Conservation (phyloP, 768 basidiomycete genomes). For the Pulveroboletus sp. region DNA sequence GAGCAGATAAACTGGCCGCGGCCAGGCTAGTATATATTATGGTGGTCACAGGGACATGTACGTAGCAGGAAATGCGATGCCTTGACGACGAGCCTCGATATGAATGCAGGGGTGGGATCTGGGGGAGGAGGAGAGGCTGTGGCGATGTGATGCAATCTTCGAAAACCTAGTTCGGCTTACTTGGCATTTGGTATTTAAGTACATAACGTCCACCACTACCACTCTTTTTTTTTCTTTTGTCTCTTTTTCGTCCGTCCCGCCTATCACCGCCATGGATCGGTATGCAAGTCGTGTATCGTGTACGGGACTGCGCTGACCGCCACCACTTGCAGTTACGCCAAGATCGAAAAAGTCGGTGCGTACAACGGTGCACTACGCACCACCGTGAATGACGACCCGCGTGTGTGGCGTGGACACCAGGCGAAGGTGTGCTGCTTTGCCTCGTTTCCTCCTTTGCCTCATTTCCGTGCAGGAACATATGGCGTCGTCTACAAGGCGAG, state of each 20-base stretch:
- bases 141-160: conserved; percentile 11
- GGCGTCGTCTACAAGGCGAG: conserved; percentile 98
- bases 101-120: not conserved
- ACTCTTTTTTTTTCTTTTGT: conserved; percentile 1
- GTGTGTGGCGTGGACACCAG: conserved; percentile 28
- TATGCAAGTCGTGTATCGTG: conserved; percentile 17
- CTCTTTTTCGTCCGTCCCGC: not conserved
- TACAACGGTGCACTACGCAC: conserved; percentile 26
- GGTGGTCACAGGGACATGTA: no score
- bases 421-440: conserved; percentile 37
- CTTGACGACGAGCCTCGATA: conserved; percentile 8
- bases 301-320: conserved; percentile 15
- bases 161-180: conserved; percentile 17
- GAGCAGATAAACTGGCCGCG: conserved; percentile 71
- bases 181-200: conserved; percentile 17
- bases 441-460: not conserved
- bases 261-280: conserved; percentile 32
- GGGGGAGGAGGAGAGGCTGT: conserved; percentile 2
- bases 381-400: conserved; percentile 12
- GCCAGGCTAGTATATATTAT: no score
- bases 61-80: conserved; percentile 9
- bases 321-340: conserved; percentile 72
- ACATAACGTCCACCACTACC: conserved; percentile 15
- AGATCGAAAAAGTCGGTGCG: conserved; percentile 98
- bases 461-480: conserved; percentile 66